Evolutionary conservation across 257 asterid genomes (phyloP).

Genomic region (Solanum lycopersicoides): DNA sequence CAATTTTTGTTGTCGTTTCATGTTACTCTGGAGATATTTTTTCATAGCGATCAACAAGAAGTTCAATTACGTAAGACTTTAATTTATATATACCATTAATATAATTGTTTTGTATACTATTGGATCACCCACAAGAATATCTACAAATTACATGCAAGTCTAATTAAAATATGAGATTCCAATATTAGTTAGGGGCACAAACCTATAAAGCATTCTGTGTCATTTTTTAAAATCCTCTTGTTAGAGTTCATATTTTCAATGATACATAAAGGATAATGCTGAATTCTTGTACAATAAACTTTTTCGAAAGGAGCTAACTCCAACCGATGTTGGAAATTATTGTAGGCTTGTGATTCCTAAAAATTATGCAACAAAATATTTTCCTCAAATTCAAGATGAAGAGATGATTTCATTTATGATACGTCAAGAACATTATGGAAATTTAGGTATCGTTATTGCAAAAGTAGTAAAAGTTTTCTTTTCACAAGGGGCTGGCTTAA

Average conservation of each 20-base stretch:
- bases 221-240: too few species aligned
- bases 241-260: too few species aligned
- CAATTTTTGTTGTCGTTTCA: too few species aligned
- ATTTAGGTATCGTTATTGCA: constrained; percentile 50
- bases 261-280: too few species aligned
- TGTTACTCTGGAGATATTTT: not conserved
- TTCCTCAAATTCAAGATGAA: constrained; percentile 20
- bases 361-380: constrained; percentile 30
- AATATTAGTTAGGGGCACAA: too few species aligned
- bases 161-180: too few species aligned
- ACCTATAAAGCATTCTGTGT: too few species aligned
- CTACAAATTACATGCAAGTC: too few species aligned
- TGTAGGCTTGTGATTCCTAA: constrained; percentile 1
- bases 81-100: not conserved
- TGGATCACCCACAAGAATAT: not conserved
- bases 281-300: not conserved
- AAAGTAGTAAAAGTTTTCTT: constrained; percentile 27
- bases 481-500: constrained; percentile 69
- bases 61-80: not conserved
- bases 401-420: constrained; percentile 37
- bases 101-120: not conserved
- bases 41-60: not conserved
- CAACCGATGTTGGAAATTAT: constrained; percentile 31
- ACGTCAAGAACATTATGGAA: not conserved
- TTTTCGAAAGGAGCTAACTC: constrained; percentile 50